Conservation (phyloP, 345 rosid species). For the Hevea brasiliensis region DNA sequence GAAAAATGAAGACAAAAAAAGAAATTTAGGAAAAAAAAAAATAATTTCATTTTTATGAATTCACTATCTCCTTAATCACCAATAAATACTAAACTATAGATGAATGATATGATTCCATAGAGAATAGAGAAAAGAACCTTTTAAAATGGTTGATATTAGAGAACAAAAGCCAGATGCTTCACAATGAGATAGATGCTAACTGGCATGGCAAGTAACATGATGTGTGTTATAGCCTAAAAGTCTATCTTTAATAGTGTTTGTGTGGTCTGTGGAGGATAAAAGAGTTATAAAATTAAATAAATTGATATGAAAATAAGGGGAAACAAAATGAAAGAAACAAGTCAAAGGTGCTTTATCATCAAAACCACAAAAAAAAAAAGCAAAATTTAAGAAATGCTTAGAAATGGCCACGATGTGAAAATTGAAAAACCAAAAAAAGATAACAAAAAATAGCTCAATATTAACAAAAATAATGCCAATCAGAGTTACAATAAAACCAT, state of each 20-base stretch:
- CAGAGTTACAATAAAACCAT: not conserved
- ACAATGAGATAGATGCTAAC: not conserved
- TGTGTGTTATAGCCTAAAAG: not conserved
- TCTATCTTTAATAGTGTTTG: not conserved
- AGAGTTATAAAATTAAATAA: not conserved
- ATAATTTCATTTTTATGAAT: constrained; percentile 18
- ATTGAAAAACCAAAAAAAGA: not conserved
- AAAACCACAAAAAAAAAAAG: not conserved
- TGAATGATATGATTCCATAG: constrained; percentile 6
- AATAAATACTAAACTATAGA: not conserved
- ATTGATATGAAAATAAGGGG: too few relatives aligned
- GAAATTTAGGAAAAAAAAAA: not conserved
- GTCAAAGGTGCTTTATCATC: not conserved
- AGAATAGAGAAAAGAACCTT: not conserved
- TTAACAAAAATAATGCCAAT: not conserved
- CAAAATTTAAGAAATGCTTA: not conserved
- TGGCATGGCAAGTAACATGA: not conserved
- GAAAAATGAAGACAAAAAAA: not conserved
- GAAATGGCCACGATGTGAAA: not conserved
- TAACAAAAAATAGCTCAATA: not conserved
- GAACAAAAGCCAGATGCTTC: not conserved
- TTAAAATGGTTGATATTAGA: not conserved
- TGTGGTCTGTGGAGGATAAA: not conserved
- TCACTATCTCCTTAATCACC: constrained; percentile 6
- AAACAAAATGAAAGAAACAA: not conserved